Evolutionary conservation across 1,139 yeast species (phyloP).

Genomic region (Petasospora rhodanensis): DNA sequence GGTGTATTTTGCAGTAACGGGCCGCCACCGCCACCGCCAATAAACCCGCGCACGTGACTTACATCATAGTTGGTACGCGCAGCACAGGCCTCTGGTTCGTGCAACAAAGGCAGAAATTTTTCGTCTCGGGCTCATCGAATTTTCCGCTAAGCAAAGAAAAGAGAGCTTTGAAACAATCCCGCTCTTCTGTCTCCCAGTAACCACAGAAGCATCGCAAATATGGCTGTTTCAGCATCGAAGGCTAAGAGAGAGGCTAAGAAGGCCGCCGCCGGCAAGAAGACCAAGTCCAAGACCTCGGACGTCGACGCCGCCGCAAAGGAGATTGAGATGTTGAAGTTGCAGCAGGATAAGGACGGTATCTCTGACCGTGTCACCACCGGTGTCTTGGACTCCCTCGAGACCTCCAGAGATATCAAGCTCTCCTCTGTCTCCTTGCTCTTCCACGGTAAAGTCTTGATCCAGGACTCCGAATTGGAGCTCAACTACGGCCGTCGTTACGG

Average conservation of each 20-base stretch:
- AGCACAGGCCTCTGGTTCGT: too few relatives aligned
- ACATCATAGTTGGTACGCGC: too few relatives aligned
- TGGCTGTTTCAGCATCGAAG: slow-evolving; percentile 70
- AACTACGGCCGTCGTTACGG: slow-evolving; percentile 98
- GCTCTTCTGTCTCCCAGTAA: background rate
- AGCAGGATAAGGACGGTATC: slow-evolving; percentile 87
- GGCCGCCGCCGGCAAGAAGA: slow-evolving; percentile 67
- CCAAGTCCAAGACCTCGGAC: slow-evolving; percentile 61
- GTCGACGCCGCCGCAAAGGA: slow-evolving; percentile 50
- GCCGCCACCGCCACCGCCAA: too few relatives aligned
- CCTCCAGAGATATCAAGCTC: slow-evolving; percentile 92
- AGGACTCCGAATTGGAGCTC: slow-evolving; percentile 86
- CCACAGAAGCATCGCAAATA: slow-evolving; percentile 4
- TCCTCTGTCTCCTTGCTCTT: slow-evolving; percentile 86
- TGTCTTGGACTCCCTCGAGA: slow-evolving; percentile 81
- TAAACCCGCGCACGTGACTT: too few relatives aligned
- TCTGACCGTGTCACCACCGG: slow-evolving; percentile 98
- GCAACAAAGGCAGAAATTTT: too few relatives aligned
- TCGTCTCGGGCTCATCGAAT: slow-evolving; percentile 4
- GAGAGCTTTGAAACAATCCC: too few relatives aligned
- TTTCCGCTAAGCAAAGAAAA: too few relatives aligned
- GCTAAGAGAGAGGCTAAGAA: slow-evolving; percentile 96
- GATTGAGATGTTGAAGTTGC: slow-evolving; percentile 83
- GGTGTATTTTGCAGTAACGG: too few relatives aligned
- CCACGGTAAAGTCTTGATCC: slow-evolving; percentile 96